phyloP scores from a whole-genome alignment of 192 early-diverging fungal species.

The Podila verticillata region DNA sequence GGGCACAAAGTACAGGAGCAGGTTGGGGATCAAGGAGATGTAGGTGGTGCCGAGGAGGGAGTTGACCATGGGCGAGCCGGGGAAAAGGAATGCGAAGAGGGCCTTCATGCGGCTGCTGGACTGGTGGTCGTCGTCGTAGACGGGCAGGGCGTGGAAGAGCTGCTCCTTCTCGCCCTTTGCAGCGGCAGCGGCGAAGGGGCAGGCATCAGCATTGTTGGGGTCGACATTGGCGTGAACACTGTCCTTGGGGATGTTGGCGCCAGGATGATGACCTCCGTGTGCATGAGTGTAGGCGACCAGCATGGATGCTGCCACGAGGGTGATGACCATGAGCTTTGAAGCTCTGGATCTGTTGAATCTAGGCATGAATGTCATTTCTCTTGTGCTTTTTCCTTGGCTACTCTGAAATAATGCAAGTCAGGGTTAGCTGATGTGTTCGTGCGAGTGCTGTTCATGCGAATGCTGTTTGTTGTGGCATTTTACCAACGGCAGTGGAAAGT shows the following conservation, averaged over 20 bases:
- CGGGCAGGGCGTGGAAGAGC: conserved; percentile 21
- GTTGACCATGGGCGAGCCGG: conserved; percentile 65
- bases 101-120: conserved; percentile 47
- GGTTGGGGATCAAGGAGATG: conserved; percentile 84
- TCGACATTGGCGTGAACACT: conserved; percentile 38
- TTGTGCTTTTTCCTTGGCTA: neutral
- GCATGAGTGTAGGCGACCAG: neutral
- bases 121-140: conserved; percentile 29
- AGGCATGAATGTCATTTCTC: conserved; percentile 15
- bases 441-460: no score
- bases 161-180: conserved; percentile 10
- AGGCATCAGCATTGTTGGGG: conserved; percentile 23
- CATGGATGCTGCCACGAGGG: conserved; percentile 29
- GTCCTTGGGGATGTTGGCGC: conserved; percentile 29
- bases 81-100: conserved; percentile 65
- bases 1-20: conserved; percentile 83
- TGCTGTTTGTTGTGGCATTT: no score
- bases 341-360: conserved; percentile 35
- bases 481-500: neutral
- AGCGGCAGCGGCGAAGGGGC: conserved; percentile 22
- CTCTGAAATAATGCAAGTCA: no score
- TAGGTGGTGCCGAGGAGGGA: conserved; percentile 81
- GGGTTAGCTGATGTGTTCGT: no score
- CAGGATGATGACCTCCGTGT: conserved; percentile 8
- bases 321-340: conserved; percentile 16